Conservation (phyloP, 2,329 filamentous ascomycete species). For the Truncatella angustata region DNA sequence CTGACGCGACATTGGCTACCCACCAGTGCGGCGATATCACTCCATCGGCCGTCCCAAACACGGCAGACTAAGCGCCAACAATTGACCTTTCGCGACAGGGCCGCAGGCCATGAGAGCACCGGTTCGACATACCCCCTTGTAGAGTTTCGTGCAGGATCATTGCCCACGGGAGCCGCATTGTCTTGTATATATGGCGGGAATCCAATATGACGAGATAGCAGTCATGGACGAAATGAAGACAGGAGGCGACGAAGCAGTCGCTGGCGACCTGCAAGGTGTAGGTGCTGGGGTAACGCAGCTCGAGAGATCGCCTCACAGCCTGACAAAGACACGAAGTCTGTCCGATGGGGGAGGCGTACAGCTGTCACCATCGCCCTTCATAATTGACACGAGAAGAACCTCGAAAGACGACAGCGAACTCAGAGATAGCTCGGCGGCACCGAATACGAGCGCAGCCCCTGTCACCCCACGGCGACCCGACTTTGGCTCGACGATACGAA, state of each 20-base stretch:
- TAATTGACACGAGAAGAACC: constrained; percentile 50
- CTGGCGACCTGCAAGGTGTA: not conserved
- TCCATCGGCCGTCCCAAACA: not conserved
- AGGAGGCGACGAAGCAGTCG: constrained; percentile 4
- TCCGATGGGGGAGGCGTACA: constrained; percentile 62
- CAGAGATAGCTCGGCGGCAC: constrained; percentile 33
- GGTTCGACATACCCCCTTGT: no score
- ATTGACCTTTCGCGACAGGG: no score
- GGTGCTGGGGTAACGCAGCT: not conserved
- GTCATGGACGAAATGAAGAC: constrained; percentile 22
- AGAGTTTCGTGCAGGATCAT: not conserved
- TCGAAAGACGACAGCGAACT: constrained; percentile 68
- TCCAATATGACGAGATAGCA: constrained; percentile 22
- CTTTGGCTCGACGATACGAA: constrained; percentile 56
- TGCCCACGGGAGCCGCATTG: not conserved
- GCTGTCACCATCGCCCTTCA: constrained; percentile 57
- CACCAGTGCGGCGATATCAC: not conserved
- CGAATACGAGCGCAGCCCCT: constrained; percentile 40
- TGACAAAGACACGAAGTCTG: constrained; percentile 59
- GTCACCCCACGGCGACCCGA: constrained; percentile 71
- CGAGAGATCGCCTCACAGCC: constrained; percentile 15
- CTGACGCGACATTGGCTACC: not conserved
- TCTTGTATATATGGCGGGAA: not conserved
- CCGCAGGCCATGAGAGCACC: no score
- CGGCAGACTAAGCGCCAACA: not conserved